These are phyloP conservation scores for Karstenula rhodostoma DNA, from an alignment of 2,329 filamentous ascomycete genomes.

Conservation along the genomic window DNA sequence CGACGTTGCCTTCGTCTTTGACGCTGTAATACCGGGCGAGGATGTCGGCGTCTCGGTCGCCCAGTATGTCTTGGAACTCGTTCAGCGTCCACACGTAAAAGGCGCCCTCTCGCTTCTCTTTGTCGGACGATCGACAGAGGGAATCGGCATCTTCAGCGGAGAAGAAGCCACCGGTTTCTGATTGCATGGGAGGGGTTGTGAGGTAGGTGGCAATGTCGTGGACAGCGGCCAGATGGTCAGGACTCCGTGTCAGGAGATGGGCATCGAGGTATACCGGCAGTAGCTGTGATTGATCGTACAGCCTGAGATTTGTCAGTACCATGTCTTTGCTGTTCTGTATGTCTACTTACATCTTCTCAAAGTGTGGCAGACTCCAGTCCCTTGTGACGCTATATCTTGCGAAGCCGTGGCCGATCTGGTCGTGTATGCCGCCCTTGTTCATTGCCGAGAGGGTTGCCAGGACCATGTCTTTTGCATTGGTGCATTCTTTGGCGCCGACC, in stretches of 20 bases:
- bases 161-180: slow-evolving; percentile 77
- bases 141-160: slow-evolving; percentile 94
- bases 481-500: slow-evolving; percentile 82
- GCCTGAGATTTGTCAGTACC: slow-evolving; percentile 43
- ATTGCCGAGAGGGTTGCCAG: slow-evolving; percentile 82
- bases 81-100: slow-evolving; percentile 94
- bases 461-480: slow-evolving; percentile 78
- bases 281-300: slow-evolving; percentile 90
- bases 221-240: slow-evolving; percentile 79
- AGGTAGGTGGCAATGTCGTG: slow-evolving; percentile 89
- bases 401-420: slow-evolving; percentile 80
- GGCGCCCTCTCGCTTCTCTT: slow-evolving; percentile 86
- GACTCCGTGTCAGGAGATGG: slow-evolving; percentile 73
- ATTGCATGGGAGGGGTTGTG: slow-evolving; percentile 72
- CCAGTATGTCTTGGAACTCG: slow-evolving; percentile 81
- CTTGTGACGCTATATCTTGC: slow-evolving; percentile 87
- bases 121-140: slow-evolving; percentile 74
- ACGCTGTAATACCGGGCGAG: slow-evolving; percentile 87
- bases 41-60: slow-evolving; percentile 72
- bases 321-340: neutral
- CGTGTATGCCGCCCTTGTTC: slow-evolving; percentile 74
- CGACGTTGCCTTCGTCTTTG: slow-evolving; percentile 83
- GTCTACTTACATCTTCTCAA: slow-evolving; percentile 79
- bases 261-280: slow-evolving; percentile 86
- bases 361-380: slow-evolving; percentile 94